A percentile compares a stretch with the other conserved stretches of the same genome.
Evolutionary conservation across 352 stramenopile species (phyloP).

Genomic region (Pythium monospermum): DNA sequence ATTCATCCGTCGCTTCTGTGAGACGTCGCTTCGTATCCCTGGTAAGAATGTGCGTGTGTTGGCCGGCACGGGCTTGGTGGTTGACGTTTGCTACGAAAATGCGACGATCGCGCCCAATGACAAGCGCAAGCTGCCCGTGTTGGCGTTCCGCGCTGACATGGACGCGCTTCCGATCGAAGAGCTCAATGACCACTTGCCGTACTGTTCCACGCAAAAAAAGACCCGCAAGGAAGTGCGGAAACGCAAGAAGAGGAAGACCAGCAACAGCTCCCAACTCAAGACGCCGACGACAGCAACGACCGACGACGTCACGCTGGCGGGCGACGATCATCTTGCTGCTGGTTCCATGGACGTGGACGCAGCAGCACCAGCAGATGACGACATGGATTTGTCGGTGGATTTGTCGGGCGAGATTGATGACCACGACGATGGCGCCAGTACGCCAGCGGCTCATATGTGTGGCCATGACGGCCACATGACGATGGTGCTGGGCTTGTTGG

Average conservation of each 20-base stretch:
- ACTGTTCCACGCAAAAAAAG: constrained; percentile 71
- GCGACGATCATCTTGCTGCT: background rate
- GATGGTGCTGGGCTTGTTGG: constrained; percentile 90
- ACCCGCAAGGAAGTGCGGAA: constrained; percentile 45
- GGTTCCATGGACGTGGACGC: background rate
- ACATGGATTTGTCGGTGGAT: constrained; percentile 16
- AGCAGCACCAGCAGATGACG: constrained; percentile 23
- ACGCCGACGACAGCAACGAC: background rate
- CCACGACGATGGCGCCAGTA: constrained; percentile 19
- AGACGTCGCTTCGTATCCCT: constrained; percentile 73
- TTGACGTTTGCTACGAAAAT: constrained; percentile 85
- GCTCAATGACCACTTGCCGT: constrained; percentile 71
- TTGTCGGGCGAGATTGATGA: constrained; percentile 36
- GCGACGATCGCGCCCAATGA: constrained; percentile 39
- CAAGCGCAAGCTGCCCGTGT: constrained; percentile 66
- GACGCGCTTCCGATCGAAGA: constrained; percentile 92
- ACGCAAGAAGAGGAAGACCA: constrained; percentile 61
- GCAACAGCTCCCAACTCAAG: background rate
- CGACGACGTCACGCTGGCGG: background rate
- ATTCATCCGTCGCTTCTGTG: constrained; percentile 81
- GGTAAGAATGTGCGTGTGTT: constrained; percentile 66
- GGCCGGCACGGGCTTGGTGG: constrained; percentile 86
- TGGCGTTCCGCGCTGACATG: constrained; percentile 95
- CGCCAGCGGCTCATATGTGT: constrained; percentile 87
- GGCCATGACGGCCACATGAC: constrained; percentile 95